These are phyloP conservation scores for Trypanosoma mega DNA, from an alignment of 208 protist genomes.

Conservation along the genomic window DNA sequence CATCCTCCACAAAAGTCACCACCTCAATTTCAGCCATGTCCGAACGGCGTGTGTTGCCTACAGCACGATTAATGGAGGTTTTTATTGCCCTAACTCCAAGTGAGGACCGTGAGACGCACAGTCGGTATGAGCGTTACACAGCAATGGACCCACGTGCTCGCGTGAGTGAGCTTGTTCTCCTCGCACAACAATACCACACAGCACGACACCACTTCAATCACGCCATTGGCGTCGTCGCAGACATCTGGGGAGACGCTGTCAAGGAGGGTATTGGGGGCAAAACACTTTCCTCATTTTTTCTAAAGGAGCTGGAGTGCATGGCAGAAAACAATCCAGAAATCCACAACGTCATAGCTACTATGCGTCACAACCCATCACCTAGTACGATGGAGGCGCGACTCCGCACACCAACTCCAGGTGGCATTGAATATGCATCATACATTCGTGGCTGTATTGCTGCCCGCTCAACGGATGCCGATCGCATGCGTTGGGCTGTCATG, in stretches of 20 bases:
- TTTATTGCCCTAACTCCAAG: slow-evolving; percentile 36
- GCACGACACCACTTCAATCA: slow-evolving; percentile 20
- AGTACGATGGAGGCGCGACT: background rate
- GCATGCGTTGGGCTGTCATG: slow-evolving; percentile 17
- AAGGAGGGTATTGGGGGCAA: background rate
- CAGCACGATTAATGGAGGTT: slow-evolving; percentile 40
- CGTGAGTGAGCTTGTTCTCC: slow-evolving; percentile 28
- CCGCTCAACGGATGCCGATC: background rate
- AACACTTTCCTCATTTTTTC: too few relatives aligned
- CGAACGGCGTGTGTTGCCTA: slow-evolving; percentile 25
- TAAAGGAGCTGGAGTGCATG: background rate
- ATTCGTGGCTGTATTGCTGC: background rate
- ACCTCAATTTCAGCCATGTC: background rate
- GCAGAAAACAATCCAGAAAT: background rate
- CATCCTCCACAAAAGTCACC: too few relatives aligned
- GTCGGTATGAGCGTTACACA: slow-evolving; percentile 27
- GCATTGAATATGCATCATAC: background rate
- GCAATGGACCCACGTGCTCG: slow-evolving; percentile 33
- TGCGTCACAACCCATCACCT: background rate
- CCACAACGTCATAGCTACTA: background rate
- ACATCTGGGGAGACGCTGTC: slow-evolving; percentile 11
- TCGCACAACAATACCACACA: slow-evolving; percentile 37
- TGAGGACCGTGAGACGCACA: slow-evolving; percentile 27
- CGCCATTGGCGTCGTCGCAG: slow-evolving; percentile 14
- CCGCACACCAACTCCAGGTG: background rate